phyloP scores from a whole-genome alignment of 2,329 filamentous ascomycete genomes.

The Diaporthe sp. region DNA sequence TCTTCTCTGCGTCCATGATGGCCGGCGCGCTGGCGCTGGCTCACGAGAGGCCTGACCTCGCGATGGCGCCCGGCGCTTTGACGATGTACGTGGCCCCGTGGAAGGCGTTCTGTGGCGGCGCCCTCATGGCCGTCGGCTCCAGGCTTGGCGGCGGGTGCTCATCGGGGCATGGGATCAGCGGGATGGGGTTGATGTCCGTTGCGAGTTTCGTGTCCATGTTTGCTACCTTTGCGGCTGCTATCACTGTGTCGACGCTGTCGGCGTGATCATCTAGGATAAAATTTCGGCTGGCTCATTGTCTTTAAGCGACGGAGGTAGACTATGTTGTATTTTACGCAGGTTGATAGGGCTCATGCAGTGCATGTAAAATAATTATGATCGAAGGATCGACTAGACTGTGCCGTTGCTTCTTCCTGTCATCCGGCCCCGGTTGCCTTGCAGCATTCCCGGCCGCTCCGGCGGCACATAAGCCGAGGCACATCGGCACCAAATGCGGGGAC shows the following conservation, averaged over 20 bases:
- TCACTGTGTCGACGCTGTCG: conserved; percentile 19
- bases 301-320: background rate
- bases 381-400: background rate
- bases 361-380: background rate
- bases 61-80: conserved; percentile 45
- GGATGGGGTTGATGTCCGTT: conserved; percentile 71
- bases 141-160: conserved; percentile 76
- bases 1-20: conserved; percentile 66
- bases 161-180: conserved; percentile 77
- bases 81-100: conserved; percentile 48
- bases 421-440: background rate
- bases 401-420: background rate
- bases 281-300: background rate
- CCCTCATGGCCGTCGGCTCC: conserved; percentile 69
- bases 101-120: conserved; percentile 65
- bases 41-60: conserved; percentile 50
- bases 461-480: conserved; percentile 23
- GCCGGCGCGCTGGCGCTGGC: conserved; percentile 56
- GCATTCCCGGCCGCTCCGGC: background rate
- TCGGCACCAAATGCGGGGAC: conserved; percentile 24
- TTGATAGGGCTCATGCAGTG: background rate
- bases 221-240: conserved; percentile 61
- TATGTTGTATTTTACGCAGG: background rate
- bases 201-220: conserved; percentile 73
- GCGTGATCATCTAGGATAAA: background rate